Evolutionary conservation across 805 yeast species (phyloP), one percentile per base, ranked within the genome.

Genomic region (Sugiyamaella floridensis): DNA sequence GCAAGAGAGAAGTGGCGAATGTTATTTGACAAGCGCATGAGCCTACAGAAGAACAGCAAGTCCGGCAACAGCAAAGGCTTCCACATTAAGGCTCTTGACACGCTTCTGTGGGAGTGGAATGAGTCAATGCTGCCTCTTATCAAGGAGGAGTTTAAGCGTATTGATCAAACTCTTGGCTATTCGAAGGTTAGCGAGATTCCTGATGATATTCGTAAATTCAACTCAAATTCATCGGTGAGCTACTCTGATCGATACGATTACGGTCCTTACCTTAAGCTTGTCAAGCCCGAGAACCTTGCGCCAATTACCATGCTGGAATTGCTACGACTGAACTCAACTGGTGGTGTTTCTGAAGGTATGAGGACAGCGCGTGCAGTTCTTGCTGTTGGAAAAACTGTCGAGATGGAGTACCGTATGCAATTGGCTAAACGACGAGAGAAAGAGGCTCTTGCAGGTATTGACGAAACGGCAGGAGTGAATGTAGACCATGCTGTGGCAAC

Each of bases 1-100:
- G 95, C 98, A 0, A 81, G 79, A 57, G 88, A 84, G 62, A 85
- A 86, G 66, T 92, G 99, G 99, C 83, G 81, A 65, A 83, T 82
- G 59, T 90, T 83, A 57, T 85, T 79, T 60, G 95, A 88, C 60
- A 49, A 49, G 49, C 41, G 52, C 9, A 40, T 48, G 41, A 18
- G 47, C 41, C 29, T 45, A n/a, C 45, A 47, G 11, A 40, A 44
- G 14, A 45, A 48, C 15, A n/a, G 47, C 26, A 43, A 47, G 43
- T 11, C 50, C 16, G 48, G 49, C 6, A 11, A 40, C 20, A 32
- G 44, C 19, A 76, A 79, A 44, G 43, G 55, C 32, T 53, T 58
- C 12, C 59, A 54, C 22, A 44, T 58, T 37, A 78, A 80, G 53
- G 77, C 80, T 11, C 71, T 90, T 41, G 89, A 89, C 54, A 83